Percentiles rank a stretch among this genome's conserved stretches.
Evolutionary conservation across 1,139 yeast species (phyloP).

Genomic region (Debaryomyces nepalensis): DNA sequence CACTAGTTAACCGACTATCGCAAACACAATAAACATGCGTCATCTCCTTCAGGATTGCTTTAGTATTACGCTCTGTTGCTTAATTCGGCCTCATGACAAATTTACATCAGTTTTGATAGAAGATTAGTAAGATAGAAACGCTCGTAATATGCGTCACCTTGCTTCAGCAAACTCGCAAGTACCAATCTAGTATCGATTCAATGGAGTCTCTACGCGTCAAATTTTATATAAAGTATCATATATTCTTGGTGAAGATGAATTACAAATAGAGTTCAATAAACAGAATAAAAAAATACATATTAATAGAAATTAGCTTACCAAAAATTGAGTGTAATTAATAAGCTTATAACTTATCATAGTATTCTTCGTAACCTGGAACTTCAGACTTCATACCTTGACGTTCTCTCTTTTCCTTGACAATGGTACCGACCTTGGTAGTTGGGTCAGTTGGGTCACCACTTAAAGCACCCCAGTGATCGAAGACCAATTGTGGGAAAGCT

Average conservation of each 20-base stretch:
- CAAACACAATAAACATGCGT: no score
- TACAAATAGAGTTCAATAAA: conserved; percentile 12
- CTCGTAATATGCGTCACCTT: no score
- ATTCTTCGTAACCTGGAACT: conserved; percentile 99
- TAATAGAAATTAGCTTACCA: conserved; percentile 12
- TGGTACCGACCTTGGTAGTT: conserved; percentile 91
- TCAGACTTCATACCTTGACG: conserved; percentile 97
- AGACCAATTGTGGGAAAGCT: conserved; percentile 99
- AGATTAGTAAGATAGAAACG: no score
- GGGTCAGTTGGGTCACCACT: conserved; percentile 93
- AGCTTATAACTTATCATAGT: conserved; percentile 96
- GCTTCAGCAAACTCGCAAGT: no score
- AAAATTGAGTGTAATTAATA: conserved; percentile 13
- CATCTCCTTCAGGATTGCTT: no score
- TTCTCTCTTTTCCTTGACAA: conserved; percentile 89
- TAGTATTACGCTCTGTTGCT: no score
- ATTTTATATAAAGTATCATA: conserved; percentile 12
- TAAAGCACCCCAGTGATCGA: conserved; percentile 96
- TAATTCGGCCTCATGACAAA: no score
- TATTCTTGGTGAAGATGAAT: conserved; percentile 15
- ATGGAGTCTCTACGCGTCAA: no score
- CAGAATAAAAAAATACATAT: conserved; percentile 11
- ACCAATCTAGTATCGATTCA: no score
- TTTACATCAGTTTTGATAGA: no score
- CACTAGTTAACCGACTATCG: no score